phyloP scores from a whole-genome alignment of 1,284 basidiomycete species.

The Pseudozyma sp. region DNA sequence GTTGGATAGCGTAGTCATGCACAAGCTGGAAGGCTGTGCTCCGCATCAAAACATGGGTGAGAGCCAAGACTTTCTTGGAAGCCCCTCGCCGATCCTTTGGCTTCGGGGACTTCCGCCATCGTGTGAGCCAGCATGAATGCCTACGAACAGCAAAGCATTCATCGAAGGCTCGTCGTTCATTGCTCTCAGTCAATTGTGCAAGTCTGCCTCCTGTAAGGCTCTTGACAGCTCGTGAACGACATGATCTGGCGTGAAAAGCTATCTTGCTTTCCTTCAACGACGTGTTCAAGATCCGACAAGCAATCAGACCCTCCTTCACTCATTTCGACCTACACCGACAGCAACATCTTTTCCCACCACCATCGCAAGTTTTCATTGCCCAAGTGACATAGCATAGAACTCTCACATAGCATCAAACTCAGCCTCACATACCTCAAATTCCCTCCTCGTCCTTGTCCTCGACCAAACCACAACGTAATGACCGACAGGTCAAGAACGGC shows the following conservation, averaged over 20 bases:
- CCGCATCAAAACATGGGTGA: constrained; percentile 1
- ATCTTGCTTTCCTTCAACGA: background rate
- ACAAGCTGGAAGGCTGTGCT: constrained; percentile 22
- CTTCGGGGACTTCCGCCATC: constrained; percentile 15
- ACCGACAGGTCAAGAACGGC: constrained; percentile 22
- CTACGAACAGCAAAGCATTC: background rate
- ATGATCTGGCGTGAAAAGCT: background rate
- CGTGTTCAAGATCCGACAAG: background rate
- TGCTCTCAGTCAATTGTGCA: too few relatives aligned
- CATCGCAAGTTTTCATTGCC: background rate
- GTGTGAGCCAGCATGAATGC: background rate
- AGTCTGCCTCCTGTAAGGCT: background rate
- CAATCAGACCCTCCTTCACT: constrained; percentile 2
- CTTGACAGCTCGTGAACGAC: background rate
- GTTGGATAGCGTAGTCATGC: constrained; percentile 1
- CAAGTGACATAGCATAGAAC: background rate
- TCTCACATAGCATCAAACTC: background rate
- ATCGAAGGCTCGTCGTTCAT: background rate
- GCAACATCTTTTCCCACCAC: constrained; percentile 2
- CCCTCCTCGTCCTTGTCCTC: background rate
- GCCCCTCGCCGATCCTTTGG: constrained; percentile 38
- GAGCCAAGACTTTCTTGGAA: constrained; percentile 34
- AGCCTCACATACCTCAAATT: background rate
- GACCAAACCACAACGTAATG: constrained; percentile 12
- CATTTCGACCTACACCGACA: constrained; percentile 6